Percentiles rank a stretch among this genome's conserved stretches.
These are phyloP conservation scores for Claviceps monticola DNA, from an alignment of 2,329 filamentous ascomycete species.

Conservation along the genomic window DNA sequence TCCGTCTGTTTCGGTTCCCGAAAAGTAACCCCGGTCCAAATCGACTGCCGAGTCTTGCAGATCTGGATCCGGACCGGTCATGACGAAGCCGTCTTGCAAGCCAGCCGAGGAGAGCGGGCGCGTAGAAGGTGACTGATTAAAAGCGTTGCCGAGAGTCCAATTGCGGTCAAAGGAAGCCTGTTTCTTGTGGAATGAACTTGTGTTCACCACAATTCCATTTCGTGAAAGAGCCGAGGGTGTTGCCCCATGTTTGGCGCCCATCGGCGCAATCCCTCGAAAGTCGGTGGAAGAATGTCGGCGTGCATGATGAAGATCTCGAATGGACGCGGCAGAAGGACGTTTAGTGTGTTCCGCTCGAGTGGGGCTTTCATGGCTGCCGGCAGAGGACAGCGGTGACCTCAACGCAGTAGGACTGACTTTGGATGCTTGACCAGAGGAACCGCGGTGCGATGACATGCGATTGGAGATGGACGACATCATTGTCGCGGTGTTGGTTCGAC, in stretches of 20 bases:
- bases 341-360: conserved; percentile 35
- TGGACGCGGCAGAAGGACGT: conserved; percentile 65
- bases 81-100: conserved; percentile 28
- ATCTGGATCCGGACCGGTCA: conserved; percentile 22
- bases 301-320: conserved; percentile 70
- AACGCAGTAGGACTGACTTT: conserved; percentile 31
- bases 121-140: conserved; percentile 20
- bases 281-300: conserved; percentile 82
- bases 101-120: conserved; percentile 41
- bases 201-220: conserved; percentile 28
- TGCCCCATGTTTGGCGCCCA: conserved; percentile 10
- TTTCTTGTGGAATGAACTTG: conserved; percentile 40
- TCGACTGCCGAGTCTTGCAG: conserved; percentile 41
- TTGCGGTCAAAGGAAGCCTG: conserved; percentile 57
- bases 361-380: conserved; percentile 28
- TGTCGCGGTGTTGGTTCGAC: conserved; percentile 44
- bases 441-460: conserved; percentile 32
- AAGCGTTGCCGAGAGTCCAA: conserved; percentile 48
- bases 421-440: conserved; percentile 37
- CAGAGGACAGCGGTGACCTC: conserved; percentile 26
- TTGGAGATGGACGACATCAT: conserved; percentile 25
- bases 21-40: conserved; percentile 84
- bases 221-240: conserved; percentile 26
- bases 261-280: conserved; percentile 30
- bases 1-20: conserved; percentile 69